Evolutionary conservation across 164 flowering plant species (phyloP).

Genomic region (Piper betle): DNA sequence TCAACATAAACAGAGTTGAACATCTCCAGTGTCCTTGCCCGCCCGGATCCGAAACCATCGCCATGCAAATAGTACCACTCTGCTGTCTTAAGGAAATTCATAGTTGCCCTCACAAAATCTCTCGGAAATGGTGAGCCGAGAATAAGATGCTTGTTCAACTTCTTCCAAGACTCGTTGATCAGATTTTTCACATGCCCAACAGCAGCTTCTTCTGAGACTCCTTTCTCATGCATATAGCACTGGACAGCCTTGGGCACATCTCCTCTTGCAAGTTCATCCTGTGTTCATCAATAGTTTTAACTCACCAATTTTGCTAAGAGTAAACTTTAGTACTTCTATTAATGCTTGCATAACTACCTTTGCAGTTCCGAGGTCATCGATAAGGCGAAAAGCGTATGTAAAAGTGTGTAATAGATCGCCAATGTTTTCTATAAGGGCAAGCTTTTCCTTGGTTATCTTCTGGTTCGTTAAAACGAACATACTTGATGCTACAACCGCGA

Average conservation of each 20-base stretch:
- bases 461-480: too few relatives aligned
- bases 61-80: background rate
- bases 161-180: background rate
- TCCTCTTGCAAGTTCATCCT: too few relatives aligned
- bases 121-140: background rate
- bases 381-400: background rate
- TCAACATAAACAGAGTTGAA: background rate
- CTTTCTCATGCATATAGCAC: too few relatives aligned
- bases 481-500: too few relatives aligned
- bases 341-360: too few relatives aligned
- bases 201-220: background rate
- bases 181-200: background rate
- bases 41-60: background rate
- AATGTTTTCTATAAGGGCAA: background rate
- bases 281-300: too few relatives aligned
- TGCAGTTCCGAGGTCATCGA: too few relatives aligned
- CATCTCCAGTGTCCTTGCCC: background rate
- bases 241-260: too few relatives aligned
- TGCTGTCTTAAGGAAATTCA: too few relatives aligned
- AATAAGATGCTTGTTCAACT: background rate
- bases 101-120: background rate
- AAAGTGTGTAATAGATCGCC: background rate
- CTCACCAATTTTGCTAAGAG: too few relatives aligned
- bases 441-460: background rate
- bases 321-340: too few relatives aligned